A percentile compares a stretch with the other conserved stretches of the same genome.
Conservation (phyloP, 2,329 filamentous ascomycete species). For the Geoglossum cookeanum region DNA sequence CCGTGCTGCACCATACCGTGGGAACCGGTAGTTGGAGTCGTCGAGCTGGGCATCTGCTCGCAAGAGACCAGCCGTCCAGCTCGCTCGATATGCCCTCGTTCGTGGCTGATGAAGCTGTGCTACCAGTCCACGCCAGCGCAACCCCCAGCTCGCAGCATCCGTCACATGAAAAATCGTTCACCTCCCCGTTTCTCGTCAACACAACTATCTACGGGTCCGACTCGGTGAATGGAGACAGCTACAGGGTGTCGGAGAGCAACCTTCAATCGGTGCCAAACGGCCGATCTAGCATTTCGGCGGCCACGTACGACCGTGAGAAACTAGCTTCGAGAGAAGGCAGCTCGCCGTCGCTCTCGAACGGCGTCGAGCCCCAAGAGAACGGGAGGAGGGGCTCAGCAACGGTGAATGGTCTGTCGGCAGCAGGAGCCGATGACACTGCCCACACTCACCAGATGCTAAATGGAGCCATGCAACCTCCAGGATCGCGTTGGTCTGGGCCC, state of each 20-base stretch:
- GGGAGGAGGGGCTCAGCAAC: background rate
- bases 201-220: background rate
- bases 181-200: background rate
- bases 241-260: constrained; percentile 1
- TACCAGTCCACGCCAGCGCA: background rate
- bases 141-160: background rate
- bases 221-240: constrained; percentile 1
- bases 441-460: background rate
- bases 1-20: background rate
- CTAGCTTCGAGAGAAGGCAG: background rate
- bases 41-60: background rate
- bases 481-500: background rate
- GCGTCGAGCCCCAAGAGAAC: background rate
- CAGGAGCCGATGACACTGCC: background rate
- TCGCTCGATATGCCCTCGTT: constrained; percentile 1
- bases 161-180: constrained; percentile 1
- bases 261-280: background rate
- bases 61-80: background rate
- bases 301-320: background rate
- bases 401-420: background rate
- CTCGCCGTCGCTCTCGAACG: background rate
- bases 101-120: background rate
- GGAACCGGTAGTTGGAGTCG: background rate
- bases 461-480: background rate
- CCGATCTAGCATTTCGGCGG: background rate